Evolutionary conservation across 2,329 filamentous ascomycete genomes (phyloP).

Genomic region (Monilinia laxa): DNA sequence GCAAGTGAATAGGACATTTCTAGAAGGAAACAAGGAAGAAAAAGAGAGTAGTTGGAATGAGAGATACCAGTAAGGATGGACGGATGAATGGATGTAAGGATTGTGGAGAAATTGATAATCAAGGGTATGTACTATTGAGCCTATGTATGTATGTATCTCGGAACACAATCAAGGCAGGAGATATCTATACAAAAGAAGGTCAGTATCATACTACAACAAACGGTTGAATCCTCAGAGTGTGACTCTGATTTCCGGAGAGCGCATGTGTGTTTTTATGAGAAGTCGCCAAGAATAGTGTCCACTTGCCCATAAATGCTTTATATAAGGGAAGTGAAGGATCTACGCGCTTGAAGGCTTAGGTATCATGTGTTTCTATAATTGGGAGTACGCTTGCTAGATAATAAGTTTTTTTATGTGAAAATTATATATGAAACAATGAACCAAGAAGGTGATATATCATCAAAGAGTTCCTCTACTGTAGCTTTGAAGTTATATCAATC

Average conservation of each 20-base stretch:
- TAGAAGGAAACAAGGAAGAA: slow-evolving; percentile 10
- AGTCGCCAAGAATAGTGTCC: slow-evolving; percentile 19
- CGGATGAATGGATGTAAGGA: background rate
- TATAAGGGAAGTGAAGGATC: background rate
- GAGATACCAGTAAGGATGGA: too few relatives aligned
- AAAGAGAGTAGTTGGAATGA: background rate
- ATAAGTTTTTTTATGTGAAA: background rate
- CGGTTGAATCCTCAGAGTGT: background rate
- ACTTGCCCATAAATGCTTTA: slow-evolving; percentile 4
- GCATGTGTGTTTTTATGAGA: slow-evolving; percentile 15
- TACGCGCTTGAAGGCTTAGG: slow-evolving; percentile 18
- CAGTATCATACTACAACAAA: background rate
- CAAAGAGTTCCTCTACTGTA: background rate
- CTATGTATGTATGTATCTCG: background rate
- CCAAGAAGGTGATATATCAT: background rate
- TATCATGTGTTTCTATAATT: slow-evolving; percentile 11
- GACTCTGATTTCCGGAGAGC: slow-evolving; percentile 4
- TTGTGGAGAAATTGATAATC: slow-evolving; percentile 1
- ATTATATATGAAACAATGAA: background rate
- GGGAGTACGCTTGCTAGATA: slow-evolving; percentile 8
- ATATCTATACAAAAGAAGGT: background rate
- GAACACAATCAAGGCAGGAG: background rate
- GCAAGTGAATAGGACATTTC: slow-evolving; percentile 17
- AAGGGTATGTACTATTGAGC: background rate
- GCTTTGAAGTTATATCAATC: background rate